Evolutionary conservation across 371 early-diverging fungal species (phyloP).

Genomic region (Apophysomyces sp.): DNA sequence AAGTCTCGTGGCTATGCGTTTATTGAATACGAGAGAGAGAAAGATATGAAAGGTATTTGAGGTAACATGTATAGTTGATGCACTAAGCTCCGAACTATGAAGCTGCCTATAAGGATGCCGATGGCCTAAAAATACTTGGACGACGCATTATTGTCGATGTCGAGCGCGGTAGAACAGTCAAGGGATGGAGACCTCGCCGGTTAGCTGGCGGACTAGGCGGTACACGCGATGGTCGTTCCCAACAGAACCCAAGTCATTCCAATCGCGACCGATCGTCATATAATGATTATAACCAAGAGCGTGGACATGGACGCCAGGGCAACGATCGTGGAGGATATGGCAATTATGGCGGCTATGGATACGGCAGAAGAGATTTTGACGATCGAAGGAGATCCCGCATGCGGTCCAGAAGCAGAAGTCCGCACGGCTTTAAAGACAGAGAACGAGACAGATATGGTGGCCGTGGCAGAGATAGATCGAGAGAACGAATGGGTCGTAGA

Average conservation of each 20-base stretch:
- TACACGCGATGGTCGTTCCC: constrained; percentile 69
- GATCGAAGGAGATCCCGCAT: constrained; percentile 41
- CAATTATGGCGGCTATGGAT: constrained; percentile 19
- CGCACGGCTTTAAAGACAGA: constrained; percentile 36
- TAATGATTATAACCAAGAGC: constrained; percentile 18
- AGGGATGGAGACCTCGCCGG: constrained; percentile 92
- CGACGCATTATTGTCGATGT: constrained; percentile 92
- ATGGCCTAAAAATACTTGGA: constrained; percentile 85
- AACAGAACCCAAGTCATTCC: constrained; percentile 46
- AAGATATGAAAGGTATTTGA: constrained; percentile 87
- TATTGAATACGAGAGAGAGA: constrained; percentile 92
- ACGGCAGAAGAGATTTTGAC: constrained; percentile 31
- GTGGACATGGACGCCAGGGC: constrained; percentile 10
- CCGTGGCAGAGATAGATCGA: constrained; percentile 50
- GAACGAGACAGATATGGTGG: constrained; percentile 45
- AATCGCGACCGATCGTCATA: constrained; percentile 43
- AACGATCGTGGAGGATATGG: constrained; percentile 32
- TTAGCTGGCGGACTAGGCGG: constrained; percentile 93
- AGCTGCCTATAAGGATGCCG: constrained; percentile 89
- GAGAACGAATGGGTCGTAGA: constrained; percentile 47
- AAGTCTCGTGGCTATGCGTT: constrained; percentile 94
- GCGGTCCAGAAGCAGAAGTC: constrained; percentile 44
- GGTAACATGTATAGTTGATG: too few species aligned
- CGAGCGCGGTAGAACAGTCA: constrained; percentile 95
- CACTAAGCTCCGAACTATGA: constrained; percentile 5